Base-by-base conservation (phyloP, 441 rosid genomes). In the Pelargonium myrrhifolium region DNA sequence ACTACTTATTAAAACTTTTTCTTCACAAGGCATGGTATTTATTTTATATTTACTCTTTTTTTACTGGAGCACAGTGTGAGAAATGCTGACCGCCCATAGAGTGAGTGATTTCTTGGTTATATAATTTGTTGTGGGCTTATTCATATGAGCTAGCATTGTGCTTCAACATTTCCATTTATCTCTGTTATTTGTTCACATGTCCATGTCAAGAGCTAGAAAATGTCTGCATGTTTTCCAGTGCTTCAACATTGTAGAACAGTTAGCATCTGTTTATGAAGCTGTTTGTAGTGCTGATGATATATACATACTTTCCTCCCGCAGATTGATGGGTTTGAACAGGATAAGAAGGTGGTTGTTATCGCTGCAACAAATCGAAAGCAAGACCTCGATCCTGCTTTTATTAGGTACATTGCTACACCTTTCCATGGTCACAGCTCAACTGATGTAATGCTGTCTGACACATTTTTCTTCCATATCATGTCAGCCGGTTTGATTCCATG, bases 281-380 rank as follows among this genome's bases (percentile, higher is more conserved):
- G 51, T 45, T 10, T 45, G 51, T 24, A 24, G 28, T 45, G 51
- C n/a, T 45, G n/a, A 43, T 72, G 62, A 60, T 66, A 40, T 71
- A 56, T 59, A 15, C 39, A 6, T 42, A 10, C 67, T 59, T 24
- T 49, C 58, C 60, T 24, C 49, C 58, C 60, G 76, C 83, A 94
- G 97, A 91, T 88, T 62, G 99, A 94, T 79, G 96, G 99, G 69
- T 91, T 94, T 86, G 96, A 94, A 72, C 93, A 88, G 71, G 93
- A 88, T 58, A 89, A 89, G 76, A 89, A 89, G 73, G 96, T 89
- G 56, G 89, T 89, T 7, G 89, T 93, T 39, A 82, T 93, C 67
- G 97, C 96, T 51, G 97, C 97, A 67, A 93, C 99, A 66, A 91
- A 92, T 75, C 82, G 97, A 76, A 94, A 91, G 81, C 93, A 87